These are phyloP conservation scores for Cystobasidium onofrii DNA, from an alignment of 768 basidiomycete species.

Conservation along the genomic window DNA sequence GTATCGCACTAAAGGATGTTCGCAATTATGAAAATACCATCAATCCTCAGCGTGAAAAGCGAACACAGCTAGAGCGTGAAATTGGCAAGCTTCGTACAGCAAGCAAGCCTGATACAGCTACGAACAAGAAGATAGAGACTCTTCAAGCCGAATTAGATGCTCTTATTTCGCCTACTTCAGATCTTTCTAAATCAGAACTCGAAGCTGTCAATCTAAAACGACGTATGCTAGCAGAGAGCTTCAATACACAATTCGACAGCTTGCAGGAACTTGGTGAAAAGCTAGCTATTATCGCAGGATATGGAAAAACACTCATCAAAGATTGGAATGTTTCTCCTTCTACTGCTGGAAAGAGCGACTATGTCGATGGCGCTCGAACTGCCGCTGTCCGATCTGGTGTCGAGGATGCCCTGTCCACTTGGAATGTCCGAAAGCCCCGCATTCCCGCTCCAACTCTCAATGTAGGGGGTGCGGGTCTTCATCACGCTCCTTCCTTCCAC, in stretches of 20 bases:
- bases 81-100: constrained; percentile 15
- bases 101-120: constrained; percentile 5
- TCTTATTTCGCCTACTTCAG: constrained; percentile 2
- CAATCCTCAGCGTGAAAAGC: constrained; percentile 23
- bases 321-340: constrained; percentile 33
- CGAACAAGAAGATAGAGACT: background rate
- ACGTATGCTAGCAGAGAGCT: constrained; percentile 36
- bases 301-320: constrained; percentile 36
- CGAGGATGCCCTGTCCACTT: constrained; percentile 24
- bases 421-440: constrained; percentile 2
- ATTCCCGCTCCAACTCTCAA: constrained; percentile 5
- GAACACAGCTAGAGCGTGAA: constrained; percentile 20
- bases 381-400: constrained; percentile 36
- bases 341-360: constrained; percentile 25
- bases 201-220: constrained; percentile 31
- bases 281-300: constrained; percentile 35
- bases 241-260: constrained; percentile 33
- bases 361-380: constrained; percentile 34
- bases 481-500: constrained; percentile 37
- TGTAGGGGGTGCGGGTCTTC: background rate
- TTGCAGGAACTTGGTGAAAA: constrained; percentile 39
- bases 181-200: constrained; percentile 15
- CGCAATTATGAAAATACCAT: constrained; percentile 42
- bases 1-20: constrained; percentile 38
- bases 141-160: constrained; percentile 1